A percentile compares a stretch with the other conserved stretches of the same genome.
Evolutionary conservation across 148 eudicot genomes (phyloP).

Genomic region (Cornus kousa): DNA sequence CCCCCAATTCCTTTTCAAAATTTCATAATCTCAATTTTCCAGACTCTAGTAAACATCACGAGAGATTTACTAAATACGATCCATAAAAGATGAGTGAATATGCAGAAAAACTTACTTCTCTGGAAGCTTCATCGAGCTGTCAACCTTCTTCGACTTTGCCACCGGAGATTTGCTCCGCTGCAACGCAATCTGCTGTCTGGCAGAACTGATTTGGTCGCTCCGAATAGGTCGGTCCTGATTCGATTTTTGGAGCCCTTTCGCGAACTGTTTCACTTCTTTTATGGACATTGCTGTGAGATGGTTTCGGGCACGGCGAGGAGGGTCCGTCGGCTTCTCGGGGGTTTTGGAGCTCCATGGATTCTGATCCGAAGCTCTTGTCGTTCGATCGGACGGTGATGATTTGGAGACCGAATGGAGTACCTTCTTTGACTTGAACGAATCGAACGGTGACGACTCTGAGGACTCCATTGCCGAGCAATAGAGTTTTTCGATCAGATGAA

Average conservation of each 20-base stretch:
- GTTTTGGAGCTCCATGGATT: conserved; percentile 38
- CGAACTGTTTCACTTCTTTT: conserved; percentile 49
- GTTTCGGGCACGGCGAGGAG: conserved; percentile 31
- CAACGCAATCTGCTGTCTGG: background rate
- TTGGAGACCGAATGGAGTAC: conserved; percentile 21
- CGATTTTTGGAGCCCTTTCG: conserved; percentile 34
- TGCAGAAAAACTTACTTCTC: conserved; percentile 43
- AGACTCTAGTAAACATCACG: background rate
- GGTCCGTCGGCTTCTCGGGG: conserved; percentile 40
- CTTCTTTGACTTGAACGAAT: conserved; percentile 51
- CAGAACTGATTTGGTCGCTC: conserved; percentile 4
- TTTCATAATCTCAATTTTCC: background rate
- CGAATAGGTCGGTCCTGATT: conserved; percentile 8
- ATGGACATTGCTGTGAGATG: conserved; percentile 44
- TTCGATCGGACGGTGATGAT: conserved; percentile 19
- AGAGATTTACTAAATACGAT: background rate
- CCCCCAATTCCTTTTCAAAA: background rate
- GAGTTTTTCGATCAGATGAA: background rate
- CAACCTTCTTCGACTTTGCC: conserved; percentile 23
- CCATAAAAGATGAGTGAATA: background rate
- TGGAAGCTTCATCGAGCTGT: conserved; percentile 34
- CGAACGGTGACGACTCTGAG: conserved; percentile 9
- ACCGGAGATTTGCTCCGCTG: background rate
- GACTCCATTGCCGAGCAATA: conserved; percentile 24
- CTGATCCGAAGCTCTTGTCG: conserved; percentile 4